Evolutionary conservation across 352 stramenopile species (phyloP).

Genomic region (Phytophthora cactorum): DNA sequence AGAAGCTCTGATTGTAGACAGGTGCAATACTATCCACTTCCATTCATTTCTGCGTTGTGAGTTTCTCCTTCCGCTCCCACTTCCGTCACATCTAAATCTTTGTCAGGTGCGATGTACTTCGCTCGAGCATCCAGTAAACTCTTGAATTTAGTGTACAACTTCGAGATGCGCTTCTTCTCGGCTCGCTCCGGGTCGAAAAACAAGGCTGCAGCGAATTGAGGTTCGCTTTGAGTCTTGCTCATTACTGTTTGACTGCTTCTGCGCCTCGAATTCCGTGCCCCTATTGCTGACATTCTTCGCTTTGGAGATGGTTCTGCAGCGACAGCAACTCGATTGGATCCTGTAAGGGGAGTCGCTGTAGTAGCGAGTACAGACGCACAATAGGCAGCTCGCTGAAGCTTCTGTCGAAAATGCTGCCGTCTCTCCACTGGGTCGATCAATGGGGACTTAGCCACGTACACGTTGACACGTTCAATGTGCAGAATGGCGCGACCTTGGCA

Average conservation of each 20-base stretch:
- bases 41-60: too few species aligned
- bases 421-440: slow-evolving; percentile 27
- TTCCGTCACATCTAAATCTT: background rate
- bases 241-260: slow-evolving; percentile 1
- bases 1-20: background rate
- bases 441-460: slow-evolving; percentile 46
- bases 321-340: background rate
- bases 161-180: slow-evolving; percentile 64
- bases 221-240: slow-evolving; percentile 4
- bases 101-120: slow-evolving; percentile 42
- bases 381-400: slow-evolving; percentile 63
- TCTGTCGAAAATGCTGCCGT: slow-evolving; percentile 31
- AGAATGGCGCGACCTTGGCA: slow-evolving; percentile 49
- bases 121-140: slow-evolving; percentile 56
- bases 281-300: slow-evolving; percentile 5
- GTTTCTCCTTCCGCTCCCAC: background rate
- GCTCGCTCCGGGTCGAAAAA: slow-evolving; percentile 57
- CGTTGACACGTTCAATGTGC: slow-evolving; percentile 67
- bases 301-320: slow-evolving; percentile 8
- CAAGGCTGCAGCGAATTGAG: slow-evolving; percentile 20
- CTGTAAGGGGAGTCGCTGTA: slow-evolving; percentile 1
- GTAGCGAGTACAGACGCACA: slow-evolving; percentile 57
- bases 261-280: background rate
- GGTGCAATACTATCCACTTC: too few species aligned
- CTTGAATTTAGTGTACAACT: slow-evolving; percentile 69